These are phyloP conservation scores for Paspalum notatum DNA, from an alignment of 176 grass and related monocot genomes.

Conservation along the genomic window DNA sequence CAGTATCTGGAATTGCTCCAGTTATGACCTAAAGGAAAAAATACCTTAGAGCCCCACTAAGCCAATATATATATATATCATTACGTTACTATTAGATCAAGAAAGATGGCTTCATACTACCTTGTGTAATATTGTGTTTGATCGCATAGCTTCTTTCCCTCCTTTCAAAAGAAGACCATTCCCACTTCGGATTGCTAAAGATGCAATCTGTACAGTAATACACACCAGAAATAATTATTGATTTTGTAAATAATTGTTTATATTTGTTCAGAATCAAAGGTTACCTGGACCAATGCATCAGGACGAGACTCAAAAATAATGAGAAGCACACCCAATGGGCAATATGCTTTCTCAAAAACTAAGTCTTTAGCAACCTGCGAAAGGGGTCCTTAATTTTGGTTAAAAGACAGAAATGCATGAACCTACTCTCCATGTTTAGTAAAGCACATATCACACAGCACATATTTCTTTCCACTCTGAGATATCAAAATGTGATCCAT, in stretches of 20 bases:
- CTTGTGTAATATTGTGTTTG: conserved; percentile 92
- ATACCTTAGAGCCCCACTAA: conserved; percentile 16
- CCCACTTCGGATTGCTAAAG: conserved; percentile 88
- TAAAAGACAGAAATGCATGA: conserved; percentile 1
- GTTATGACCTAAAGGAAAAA: conserved; percentile 70
- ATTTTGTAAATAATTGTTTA: conserved; percentile 12
- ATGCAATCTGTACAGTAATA: conserved; percentile 67
- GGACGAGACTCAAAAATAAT: conserved; percentile 98
- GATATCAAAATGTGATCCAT: conserved; percentile 7
- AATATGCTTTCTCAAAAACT: conserved; percentile 85
- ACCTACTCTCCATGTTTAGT: background rate
- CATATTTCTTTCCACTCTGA: background rate
- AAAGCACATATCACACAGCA: background rate
- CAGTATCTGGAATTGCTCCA: conserved; percentile 66
- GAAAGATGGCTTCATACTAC: conserved; percentile 36
- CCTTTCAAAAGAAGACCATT: conserved; percentile 99
- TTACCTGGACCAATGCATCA: conserved; percentile 96
- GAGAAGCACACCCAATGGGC: conserved; percentile 85
- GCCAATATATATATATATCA: background rate
- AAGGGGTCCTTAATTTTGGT: conserved; percentile 1
- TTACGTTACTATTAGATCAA: background rate
- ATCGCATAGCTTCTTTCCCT: conserved; percentile 98
- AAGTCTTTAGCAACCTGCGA: conserved; percentile 86
- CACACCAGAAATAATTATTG: conserved; percentile 28
- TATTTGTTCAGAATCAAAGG: background rate